Evolutionary conservation across 1,284 basidiomycete genomes (phyloP), one percentile per base, ranked within the genome.

Genomic region (Irpex sp.): DNA sequence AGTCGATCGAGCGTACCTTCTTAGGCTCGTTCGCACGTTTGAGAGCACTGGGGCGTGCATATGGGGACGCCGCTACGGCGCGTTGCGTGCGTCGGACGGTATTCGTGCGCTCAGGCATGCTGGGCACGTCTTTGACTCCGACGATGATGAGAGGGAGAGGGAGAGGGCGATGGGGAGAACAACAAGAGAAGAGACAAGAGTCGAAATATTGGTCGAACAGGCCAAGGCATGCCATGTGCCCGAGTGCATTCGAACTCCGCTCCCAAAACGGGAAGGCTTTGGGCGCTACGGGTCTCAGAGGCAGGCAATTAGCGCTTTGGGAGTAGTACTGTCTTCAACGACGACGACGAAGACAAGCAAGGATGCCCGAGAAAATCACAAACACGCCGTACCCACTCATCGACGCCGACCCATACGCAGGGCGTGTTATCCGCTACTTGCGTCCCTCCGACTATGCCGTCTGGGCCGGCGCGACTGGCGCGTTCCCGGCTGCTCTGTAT

Each of bases 401-500:
- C 76, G 96, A 98, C 76, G 79, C 86, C 2, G 97, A 99, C 81
- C 96, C 96, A 19, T 93, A 97, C 80, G 90, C 91, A 45, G 78
- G 79, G 47, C 87, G 97, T 54, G 96, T 99, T 48, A 78, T 99
- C 36, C 80, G 91, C 66, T 97, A 96, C 79, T 87, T 98, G 77
- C 85, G 97, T 49, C 80, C 86, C 12, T 89, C 89, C 6, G 97
- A 99, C 81, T 95, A 94, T 78, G 90, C 82, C 19, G 77, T 84
- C 51, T 94, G 94, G 92, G 93, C 87, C 16, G 89, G 82, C 55
- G 84, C 83, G 56, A 93, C 95, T 1, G 92, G 83, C 60, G 91
- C 84, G 14, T 90, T 91, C 70, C 94, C 94, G 14, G 80, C 81
- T 37, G 83, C 85, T 10, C 80, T 95, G 65, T 90, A 88, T 70